Evolutionary conservation across 345 rosid species (phyloP).

Genomic region (Salix brachista): DNA sequence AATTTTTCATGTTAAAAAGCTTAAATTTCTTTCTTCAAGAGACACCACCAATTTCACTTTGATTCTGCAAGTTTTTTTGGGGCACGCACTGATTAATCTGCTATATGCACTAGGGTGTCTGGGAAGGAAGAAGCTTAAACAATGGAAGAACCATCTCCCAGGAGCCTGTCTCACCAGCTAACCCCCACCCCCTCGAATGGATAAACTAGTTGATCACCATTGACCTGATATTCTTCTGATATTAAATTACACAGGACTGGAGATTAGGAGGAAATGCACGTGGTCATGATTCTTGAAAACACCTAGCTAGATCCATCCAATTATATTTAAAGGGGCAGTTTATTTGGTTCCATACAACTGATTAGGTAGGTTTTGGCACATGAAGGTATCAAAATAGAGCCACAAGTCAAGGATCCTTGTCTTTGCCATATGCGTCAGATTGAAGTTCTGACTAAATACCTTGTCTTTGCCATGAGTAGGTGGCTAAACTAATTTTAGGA

Average conservation of each 20-base stretch:
- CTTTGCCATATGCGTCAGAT: constrained; percentile 5
- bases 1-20: neutral
- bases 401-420: neutral
- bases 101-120: no score
- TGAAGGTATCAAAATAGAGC: neutral
- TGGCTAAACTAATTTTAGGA: constrained; percentile 20
- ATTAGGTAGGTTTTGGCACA: neutral
- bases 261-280: neutral
- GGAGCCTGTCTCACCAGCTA: no score
- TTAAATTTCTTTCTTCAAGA: neutral
- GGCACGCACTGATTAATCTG: neutral
- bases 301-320: neutral
- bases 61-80: neutral
- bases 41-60: neutral
- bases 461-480: constrained; percentile 15
- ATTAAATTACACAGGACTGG: neutral
- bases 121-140: no score
- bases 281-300: neutral
- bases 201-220: neutral
- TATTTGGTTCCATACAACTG: neutral
- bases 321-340: neutral
- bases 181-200: no score
- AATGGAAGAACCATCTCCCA: no score
- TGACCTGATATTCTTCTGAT: neutral
- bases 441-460: constrained; percentile 4